A percentile compares a stretch with the other conserved stretches of the same genome.
Evolutionary conservation across 2,329 filamentous ascomycete species (phyloP).

Genomic region (Ophiostoma piceae): DNA sequence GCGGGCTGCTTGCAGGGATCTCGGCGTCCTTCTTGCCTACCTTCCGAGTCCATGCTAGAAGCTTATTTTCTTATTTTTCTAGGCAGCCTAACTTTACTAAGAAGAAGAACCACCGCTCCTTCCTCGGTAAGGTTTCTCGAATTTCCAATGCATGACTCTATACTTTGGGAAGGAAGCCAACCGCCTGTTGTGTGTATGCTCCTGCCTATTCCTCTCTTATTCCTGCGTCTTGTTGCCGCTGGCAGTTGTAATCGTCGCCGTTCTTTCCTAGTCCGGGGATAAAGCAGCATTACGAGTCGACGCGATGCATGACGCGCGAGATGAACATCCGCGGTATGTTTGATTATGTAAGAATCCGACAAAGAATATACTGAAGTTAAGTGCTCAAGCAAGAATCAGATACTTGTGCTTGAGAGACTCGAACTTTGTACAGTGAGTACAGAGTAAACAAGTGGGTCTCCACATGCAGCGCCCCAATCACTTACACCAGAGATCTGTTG

Average conservation of each 20-base stretch:
- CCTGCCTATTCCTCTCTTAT: background rate
- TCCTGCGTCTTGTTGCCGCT: background rate
- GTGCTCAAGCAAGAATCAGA: background rate
- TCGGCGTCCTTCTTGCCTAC: background rate
- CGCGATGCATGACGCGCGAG: background rate
- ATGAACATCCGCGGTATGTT: no score
- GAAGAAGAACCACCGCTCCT: no score
- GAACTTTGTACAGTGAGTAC: no score
- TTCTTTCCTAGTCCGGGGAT: constrained; percentile 5
- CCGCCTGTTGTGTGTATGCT: background rate
- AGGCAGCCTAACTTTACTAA: no score
- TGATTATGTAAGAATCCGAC: background rate
- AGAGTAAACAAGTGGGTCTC: background rate
- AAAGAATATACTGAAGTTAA: background rate
- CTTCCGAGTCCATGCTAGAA: constrained; percentile 10
- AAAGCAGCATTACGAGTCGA: background rate
- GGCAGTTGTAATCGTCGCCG: background rate
- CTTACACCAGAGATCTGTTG: constrained; percentile 8
- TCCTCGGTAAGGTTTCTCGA: background rate
- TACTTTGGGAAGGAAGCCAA: background rate
- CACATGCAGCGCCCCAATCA: background rate
- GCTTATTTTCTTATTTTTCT: constrained; percentile 2
- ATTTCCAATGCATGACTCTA: background rate
- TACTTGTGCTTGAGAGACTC: background rate
- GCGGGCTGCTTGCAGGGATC: constrained; percentile 4